Evolutionary conservation across 371 early-diverging fungal genomes (phyloP), one percentile per base, ranked within the genome.

Genomic region (Gilbertella persicaria): DNA sequence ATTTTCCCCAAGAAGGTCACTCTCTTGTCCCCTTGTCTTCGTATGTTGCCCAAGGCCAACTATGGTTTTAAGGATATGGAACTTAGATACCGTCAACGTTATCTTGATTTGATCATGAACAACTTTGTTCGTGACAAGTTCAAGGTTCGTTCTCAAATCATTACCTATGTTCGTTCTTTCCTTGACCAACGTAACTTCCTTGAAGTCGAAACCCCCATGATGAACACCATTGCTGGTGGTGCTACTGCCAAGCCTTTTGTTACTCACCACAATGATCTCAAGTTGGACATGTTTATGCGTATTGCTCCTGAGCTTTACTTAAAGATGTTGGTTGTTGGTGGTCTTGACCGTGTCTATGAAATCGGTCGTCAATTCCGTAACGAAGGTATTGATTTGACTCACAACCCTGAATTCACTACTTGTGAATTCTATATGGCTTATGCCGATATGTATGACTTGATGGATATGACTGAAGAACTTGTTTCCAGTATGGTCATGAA

Each of bases 151-250:
- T 79, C 94, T 66, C 92, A 92, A 70, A 90, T 99, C 66, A 92
- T 99, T 69, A 87, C 92, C 69, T 96, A 94, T 69, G 78, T 99
- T 38, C 93, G 99, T 61, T 80, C 86, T 37, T 99, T 92, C 86
- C 81, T 99, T 53, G 96, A 99, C 70, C 73, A 85, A 53, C 87
- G 85, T 45, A 94, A 92, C 39, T 99, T 99, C 86, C 72, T 99
- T 45, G 99, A 99, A 79, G 99, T 99, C 50, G 99, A 99, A 73
- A 99, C 99, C n/a, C 99, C 99, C 46, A 99, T 99, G 95, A 96
- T 99, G 97, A 97, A 96, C 87, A 87, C 90, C 84, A 96, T 97
- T 75, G 97, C 99, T 40, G 99, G 99, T 59, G 99, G 99, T 60
- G 99, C 99, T 50, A 95, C 99, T 37, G 99, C 99, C 60, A 99